phyloP scores from a whole-genome alignment of 2,329 filamentous ascomycete species.

The Ophiostoma novo-ulmi region DNA sequence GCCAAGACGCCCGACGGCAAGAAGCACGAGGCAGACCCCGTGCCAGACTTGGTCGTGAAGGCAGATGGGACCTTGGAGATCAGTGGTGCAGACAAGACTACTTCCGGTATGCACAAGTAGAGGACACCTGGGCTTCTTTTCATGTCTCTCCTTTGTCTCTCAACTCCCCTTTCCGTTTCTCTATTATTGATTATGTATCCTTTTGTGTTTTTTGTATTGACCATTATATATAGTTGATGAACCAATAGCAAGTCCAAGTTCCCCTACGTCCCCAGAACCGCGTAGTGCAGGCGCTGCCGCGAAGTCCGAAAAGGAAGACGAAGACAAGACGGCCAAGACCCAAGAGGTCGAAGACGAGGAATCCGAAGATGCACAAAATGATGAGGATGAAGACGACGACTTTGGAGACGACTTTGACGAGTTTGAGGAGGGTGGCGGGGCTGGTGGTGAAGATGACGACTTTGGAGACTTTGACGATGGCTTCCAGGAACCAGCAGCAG shows the following conservation, averaged over 20 bases:
- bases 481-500: conserved; percentile 52
- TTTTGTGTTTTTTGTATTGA: conserved; percentile 32
- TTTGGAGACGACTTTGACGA: conserved; percentile 60
- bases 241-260: conserved; percentile 36
- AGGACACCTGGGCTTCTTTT: conserved; percentile 24
- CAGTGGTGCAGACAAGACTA: conserved; percentile 16
- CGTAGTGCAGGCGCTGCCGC: conserved; percentile 29
- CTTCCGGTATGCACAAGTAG: conserved; percentile 39
- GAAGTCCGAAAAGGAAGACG: conserved; percentile 26
- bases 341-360: conserved; percentile 28
- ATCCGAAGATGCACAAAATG: conserved; percentile 15
- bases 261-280: conserved; percentile 30
- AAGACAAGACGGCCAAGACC: not conserved
- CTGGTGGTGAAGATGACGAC: conserved; percentile 45
- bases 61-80: conserved; percentile 41
- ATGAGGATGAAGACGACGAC: conserved; percentile 41
- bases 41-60: conserved; percentile 49
- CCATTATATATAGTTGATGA: conserved; percentile 35
- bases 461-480: conserved; percentile 70
- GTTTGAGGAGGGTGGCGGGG: conserved; percentile 54
- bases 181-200: conserved; percentile 15
- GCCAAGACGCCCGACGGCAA: conserved; percentile 43
- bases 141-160: conserved; percentile 19
- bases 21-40: conserved; percentile 47
- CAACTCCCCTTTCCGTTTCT: conserved; percentile 5